Evolutionary conservation across 768 basidiomycete species (phyloP), one percentile per base, ranked within the genome.

Genomic region (Suillus tomentosus): DNA sequence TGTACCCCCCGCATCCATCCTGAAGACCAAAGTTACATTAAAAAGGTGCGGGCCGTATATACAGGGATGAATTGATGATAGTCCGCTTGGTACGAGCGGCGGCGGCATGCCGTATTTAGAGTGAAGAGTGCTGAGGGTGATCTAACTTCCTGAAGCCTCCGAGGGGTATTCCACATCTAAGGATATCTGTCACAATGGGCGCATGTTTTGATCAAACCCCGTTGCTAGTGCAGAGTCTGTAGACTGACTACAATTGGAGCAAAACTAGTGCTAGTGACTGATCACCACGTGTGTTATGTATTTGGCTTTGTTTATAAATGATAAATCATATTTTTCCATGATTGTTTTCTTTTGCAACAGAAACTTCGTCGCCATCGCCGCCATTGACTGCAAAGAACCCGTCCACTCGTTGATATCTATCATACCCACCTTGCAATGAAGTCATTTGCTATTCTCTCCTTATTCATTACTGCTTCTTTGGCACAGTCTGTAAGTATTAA

Each of bases 361-460:
- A 62, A 56, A 61, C 59, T 55, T 57, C 57, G 57, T 42, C 68
- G 48, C 69, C 71, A 63, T 64, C 72, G 75, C 75, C 74, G 71
- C 74, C 74, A 70, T 74, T 71, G 76, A 75, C 75, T 64, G 64
- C 73, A 74, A 72, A 74, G 68, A 77, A 77, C 71, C 60, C 73
- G 74, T 77, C 77, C 79, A 66, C 69, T 79, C 79, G 37, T 78
- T 80, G 56, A 64, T 58, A 56, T 60, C 34, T 47, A 36, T 31
- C 73, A 62, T 68, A 57, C 64, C 68, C 68, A 66, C 72, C 73
- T 77, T 73, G 72, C 76, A 76, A 75, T 89, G 76, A 85, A 81
- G 69, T 82, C 82, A 19, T 73, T 89, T 68, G 80, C 84, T 60
- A 68, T 88, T 60, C 51, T 86, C 43, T 82, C 88, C 47, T 67